Percentiles rank a stretch among this genome's conserved stretches.
Evolutionary conservation across 208 protist genomes (phyloP).

Genomic region (Trypanosoma caninum): DNA sequence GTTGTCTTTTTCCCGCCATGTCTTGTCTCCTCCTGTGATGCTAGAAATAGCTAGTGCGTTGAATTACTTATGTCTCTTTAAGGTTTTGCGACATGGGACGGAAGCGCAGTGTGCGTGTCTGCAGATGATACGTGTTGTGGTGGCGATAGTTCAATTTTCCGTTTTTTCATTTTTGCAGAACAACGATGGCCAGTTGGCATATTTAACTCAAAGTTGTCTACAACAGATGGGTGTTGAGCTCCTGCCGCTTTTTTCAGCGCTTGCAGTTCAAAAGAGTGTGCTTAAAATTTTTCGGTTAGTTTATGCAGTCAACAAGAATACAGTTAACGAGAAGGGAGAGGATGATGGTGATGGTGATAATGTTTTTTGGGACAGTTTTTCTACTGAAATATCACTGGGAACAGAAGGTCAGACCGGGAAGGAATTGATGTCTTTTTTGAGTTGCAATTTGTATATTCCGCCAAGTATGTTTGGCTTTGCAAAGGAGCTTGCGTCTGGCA

Average conservation of each 20-base stretch:
- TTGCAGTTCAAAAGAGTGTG: constrained; percentile 2
- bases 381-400: too few species aligned
- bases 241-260: constrained; percentile 4
- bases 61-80: background rate
- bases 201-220: background rate
- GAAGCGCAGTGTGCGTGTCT: constrained; percentile 12
- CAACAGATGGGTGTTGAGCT: background rate
- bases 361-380: too few species aligned
- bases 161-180: background rate
- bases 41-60: constrained; percentile 21
- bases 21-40: constrained; percentile 10
- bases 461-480: too few species aligned
- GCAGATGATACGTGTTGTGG: constrained; percentile 10
- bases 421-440: too few species aligned
- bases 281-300: background rate
- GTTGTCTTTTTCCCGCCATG: background rate
- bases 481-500: too few species aligned
- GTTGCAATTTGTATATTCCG: too few species aligned
- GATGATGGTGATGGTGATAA: too few species aligned
- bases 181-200: background rate
- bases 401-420: too few species aligned
- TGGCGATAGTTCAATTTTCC: background rate
- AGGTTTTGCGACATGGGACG: background rate
- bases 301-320: background rate
- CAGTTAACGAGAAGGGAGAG: background rate